Evolutionary conservation across 1,284 basidiomycete genomes (phyloP), one percentile per base, ranked within the genome.

Genomic region (Pyrrhoderma lamaoense): DNA sequence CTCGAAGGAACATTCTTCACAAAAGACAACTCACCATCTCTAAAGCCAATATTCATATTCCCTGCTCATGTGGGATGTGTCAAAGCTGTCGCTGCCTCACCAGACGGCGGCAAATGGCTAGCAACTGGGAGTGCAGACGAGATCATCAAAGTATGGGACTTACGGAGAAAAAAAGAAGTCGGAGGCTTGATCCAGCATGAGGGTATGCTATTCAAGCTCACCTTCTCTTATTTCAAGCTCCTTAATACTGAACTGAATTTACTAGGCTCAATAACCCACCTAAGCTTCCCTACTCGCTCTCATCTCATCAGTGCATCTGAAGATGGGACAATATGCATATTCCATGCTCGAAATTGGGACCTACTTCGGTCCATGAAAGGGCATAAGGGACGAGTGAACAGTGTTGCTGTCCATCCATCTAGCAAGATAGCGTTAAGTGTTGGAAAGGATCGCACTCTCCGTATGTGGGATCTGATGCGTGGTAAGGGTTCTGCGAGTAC

Each of bases 391-490:
- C 80, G 87, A 22, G 84, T 99, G 57, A 97, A 97, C 67, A 80
- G 79, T 45, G 80, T 96, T 36, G 87, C 90, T 9, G 83, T 96
- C 0, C 95, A 99, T 64, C 93, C 93, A 0, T 89, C 89, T 0
- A 91, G 93, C 2, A 89, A 96, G 60, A 79, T 97, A 14, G 94
- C 88, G 0, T 68, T 99, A 25, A 90, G 84, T 57, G 93, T 97
- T 0, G 95, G 95, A 9, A 86, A 86, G 60, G 95, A 99, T 64
- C 75, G 80, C 56, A 92, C 89, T 7, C 65, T 98, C 54, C 79
- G 93, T 46, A 95, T 98, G 93, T 99, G 95, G 95, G 95, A 99
- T 71, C 72, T 99, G 42, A 96, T 97, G 89, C 76, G 93, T 43
- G 95, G 93, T 1, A 87, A 88, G 63, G 90, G 90, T 2, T 82